phyloP scores from a whole-genome alignment of 2,329 filamentous ascomycete species.

The Cyclaneusma minus region DNA sequence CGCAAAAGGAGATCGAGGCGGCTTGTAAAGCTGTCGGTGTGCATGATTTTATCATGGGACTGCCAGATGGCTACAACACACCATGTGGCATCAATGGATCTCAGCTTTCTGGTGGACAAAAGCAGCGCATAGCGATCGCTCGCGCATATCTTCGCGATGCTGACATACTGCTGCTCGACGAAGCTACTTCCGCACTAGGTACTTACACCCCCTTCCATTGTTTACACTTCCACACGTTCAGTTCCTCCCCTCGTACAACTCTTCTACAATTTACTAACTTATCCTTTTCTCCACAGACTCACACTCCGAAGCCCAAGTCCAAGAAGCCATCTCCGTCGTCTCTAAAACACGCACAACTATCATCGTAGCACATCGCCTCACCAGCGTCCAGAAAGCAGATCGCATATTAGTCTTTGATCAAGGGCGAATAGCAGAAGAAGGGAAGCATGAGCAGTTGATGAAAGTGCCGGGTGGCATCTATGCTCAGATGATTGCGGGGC shows the following conservation, averaged over 20 bases:
- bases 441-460: slow-evolving; percentile 36
- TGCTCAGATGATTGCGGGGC: slow-evolving; percentile 12
- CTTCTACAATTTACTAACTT: slow-evolving; percentile 1
- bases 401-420: slow-evolving; percentile 40
- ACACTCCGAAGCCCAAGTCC: slow-evolving; percentile 46
- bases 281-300: slow-evolving; percentile 6
- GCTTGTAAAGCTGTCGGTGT: slow-evolving; percentile 55
- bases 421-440: slow-evolving; percentile 34
- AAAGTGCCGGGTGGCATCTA: slow-evolving; percentile 33
- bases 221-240: too few species aligned
- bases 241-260: neutral
- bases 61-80: slow-evolving; percentile 43
- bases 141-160: slow-evolving; percentile 59
- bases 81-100: slow-evolving; percentile 58
- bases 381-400: slow-evolving; percentile 39
- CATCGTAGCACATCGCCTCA: slow-evolving; percentile 40
- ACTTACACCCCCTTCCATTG: too few species aligned
- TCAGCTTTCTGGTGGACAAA: slow-evolving; percentile 63
- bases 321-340: slow-evolving; percentile 46
- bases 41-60: slow-evolving; percentile 46
- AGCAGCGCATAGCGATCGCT: slow-evolving; percentile 65
- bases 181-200: slow-evolving; percentile 68
- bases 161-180: slow-evolving; percentile 61
- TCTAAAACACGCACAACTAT: slow-evolving; percentile 36
- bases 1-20: slow-evolving; percentile 44